Percentiles rank a stretch among this genome's conserved stretches.
Conservation (phyloP, 768 basidiomycete species). For the Suillus hirtellus region DNA sequence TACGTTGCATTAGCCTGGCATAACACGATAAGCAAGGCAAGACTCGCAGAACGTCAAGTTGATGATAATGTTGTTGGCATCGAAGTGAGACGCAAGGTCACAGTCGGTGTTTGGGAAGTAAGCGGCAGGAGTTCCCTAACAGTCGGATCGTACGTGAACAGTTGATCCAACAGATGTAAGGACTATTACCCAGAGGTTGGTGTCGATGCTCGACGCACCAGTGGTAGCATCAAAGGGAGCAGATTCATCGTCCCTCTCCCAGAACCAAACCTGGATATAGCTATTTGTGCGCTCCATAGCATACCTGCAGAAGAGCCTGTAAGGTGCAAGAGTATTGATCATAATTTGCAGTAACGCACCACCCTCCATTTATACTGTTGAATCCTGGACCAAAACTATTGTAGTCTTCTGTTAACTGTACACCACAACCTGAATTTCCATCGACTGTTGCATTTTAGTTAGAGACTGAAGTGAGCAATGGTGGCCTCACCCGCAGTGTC, state of each 20-base stretch:
- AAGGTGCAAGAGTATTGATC: neutral
- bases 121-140: slow-evolving; percentile 35
- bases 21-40: neutral
- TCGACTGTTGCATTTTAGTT: slow-evolving; percentile 21
- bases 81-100: slow-evolving; percentile 38
- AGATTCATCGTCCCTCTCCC: slow-evolving; percentile 34
- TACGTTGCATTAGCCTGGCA: neutral
- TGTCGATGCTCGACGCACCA: slow-evolving; percentile 20
- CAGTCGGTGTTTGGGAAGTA: slow-evolving; percentile 41
- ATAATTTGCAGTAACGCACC: slow-evolving; percentile 25
- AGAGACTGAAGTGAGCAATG: neutral
- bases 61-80: slow-evolving; percentile 35
- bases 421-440: slow-evolving; percentile 41
- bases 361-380: slow-evolving; percentile 41
- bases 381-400: slow-evolving; percentile 32
- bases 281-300: slow-evolving; percentile 36
- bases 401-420: slow-evolving; percentile 22
- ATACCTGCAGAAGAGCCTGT: slow-evolving; percentile 28
- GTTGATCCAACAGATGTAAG: neutral
- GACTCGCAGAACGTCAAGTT: slow-evolving; percentile 35
- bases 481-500: slow-evolving; percentile 20
- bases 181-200: slow-evolving; percentile 25
- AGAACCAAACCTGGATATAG: slow-evolving; percentile 43
- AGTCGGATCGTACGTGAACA: neutral
- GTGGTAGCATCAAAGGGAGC: slow-evolving; percentile 36